Conservation (phyloP, 2,329 filamentous ascomycete genomes). For the Exophiala sp. region DNA sequence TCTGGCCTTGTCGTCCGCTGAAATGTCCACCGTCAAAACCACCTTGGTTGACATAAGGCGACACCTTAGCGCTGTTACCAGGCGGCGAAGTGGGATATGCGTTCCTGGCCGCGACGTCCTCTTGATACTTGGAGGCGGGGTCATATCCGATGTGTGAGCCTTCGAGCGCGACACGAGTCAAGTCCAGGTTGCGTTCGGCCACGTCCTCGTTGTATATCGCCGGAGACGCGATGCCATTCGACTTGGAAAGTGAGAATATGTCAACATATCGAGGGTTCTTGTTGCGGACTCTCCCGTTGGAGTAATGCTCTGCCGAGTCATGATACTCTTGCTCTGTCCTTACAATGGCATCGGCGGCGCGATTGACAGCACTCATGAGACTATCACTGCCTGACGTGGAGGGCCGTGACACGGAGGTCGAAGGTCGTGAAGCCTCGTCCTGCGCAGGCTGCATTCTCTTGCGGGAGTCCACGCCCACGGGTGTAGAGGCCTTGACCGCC, state of each 20-base stretch:
- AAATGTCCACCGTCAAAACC: background rate
- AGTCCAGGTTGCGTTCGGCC: constrained; percentile 24
- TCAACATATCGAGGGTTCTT: constrained; percentile 24
- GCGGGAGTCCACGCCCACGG: constrained; percentile 6
- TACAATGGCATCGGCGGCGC: constrained; percentile 22
- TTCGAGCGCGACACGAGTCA: constrained; percentile 11
- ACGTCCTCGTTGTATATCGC: constrained; percentile 27
- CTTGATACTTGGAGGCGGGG: constrained; percentile 24
- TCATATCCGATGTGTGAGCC: constrained; percentile 15
- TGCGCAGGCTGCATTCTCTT: constrained; percentile 16
- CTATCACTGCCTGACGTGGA: constrained; percentile 25
- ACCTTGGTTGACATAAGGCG: constrained; percentile 2
- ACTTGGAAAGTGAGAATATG: constrained; percentile 24
- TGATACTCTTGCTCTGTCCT: constrained; percentile 17
- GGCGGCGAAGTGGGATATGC: constrained; percentile 17
- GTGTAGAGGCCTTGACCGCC: too few relatives aligned
- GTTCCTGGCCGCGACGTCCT: constrained; percentile 27
- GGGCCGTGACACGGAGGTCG: constrained; percentile 16
- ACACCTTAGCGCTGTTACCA: background rate
- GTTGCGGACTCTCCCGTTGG: constrained; percentile 5
- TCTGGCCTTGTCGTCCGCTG: background rate
- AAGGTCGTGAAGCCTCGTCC: constrained; percentile 17
- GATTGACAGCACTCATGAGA: constrained; percentile 25
- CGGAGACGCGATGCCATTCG: constrained; percentile 2
- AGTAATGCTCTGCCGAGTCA: constrained; percentile 9